Base-by-base conservation (phyloP, 805 yeast species). In the Torulaspora quercuum region DNA sequence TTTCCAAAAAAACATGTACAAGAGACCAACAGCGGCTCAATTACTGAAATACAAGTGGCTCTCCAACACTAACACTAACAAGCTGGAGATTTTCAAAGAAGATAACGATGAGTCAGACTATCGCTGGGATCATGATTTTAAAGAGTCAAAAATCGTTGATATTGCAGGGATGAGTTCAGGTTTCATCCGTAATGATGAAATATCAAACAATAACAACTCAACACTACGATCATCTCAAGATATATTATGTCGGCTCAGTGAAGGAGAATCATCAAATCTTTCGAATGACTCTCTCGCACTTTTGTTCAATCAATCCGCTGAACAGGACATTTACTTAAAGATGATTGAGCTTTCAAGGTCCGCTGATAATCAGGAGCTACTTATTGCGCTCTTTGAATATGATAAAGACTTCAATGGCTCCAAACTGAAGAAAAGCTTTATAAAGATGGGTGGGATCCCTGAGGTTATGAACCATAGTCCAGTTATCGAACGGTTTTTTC, bases 1-100 rank as follows among this genome's bases (percentile, higher is more conserved):
- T 60, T 68, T 92, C 35, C 75, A 76, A 25, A 84, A 78, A 57
- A 78, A 80, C 44, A 89, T 94, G 17, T 58, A 58, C 9, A 63
- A 68, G 29, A 67, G 98, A 41, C 83, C 90, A 0, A 69, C 72
- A 10, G 86, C 95, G 0, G 63, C 64, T 16, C 69, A 64, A 15
- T 66, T 90, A 15, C 59, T 86, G 34, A 74, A 69, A 40, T 94
- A 84, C 54, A 70, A 70, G 35, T 90, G 64, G 64, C 20, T 55
- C 23, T 16, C 37, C 5, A 37, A 37, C 6, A 24, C 29, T n/a
- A 46, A 47, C 6, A 25, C 33, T 4, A 33, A 48, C 12, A 49
- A 49, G 27, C 38, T 59, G 19, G 50, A 46, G 7, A 41, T 36
- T 21, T 59, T 53, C 29, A 49, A 44, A 37, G 64, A 59, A 38